These are phyloP conservation scores for Exophiala sideris DNA, from an alignment of 2,329 filamentous ascomycete genomes.

Conservation along the genomic window DNA sequence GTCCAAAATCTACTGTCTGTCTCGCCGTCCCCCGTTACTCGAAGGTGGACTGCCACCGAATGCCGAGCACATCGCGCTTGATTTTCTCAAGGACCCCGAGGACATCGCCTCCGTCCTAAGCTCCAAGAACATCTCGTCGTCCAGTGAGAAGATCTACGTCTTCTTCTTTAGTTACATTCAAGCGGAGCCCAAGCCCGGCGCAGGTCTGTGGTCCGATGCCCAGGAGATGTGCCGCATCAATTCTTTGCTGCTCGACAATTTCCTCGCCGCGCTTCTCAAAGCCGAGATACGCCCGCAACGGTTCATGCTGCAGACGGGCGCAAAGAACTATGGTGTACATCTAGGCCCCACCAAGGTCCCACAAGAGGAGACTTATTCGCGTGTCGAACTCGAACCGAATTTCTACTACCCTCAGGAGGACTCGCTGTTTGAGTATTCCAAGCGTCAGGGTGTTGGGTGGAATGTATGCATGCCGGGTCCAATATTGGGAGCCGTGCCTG, in stretches of 20 bases:
- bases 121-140: constrained; percentile 31
- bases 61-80: constrained; percentile 41
- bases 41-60: constrained; percentile 36
- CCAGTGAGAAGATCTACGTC: constrained; percentile 36
- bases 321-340: constrained; percentile 53
- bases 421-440: constrained; percentile 43
- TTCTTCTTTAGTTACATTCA: constrained; percentile 57
- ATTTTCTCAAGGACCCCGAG: constrained; percentile 32
- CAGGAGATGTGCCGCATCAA: constrained; percentile 51
- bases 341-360: constrained; percentile 45
- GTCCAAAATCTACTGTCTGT: constrained; percentile 51
- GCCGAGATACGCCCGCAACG: constrained; percentile 43
- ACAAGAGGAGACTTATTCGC: constrained; percentile 45
- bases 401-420: constrained; percentile 58
- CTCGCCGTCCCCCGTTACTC: constrained; percentile 44
- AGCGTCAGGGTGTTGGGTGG: constrained; percentile 39
- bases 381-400: constrained; percentile 46
- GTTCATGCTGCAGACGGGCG: constrained; percentile 51
- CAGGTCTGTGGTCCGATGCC: constrained; percentile 48
- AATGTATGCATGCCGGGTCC: constrained; percentile 44
- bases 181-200: constrained; percentile 43
- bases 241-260: constrained; percentile 44
- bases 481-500: constrained; percentile 50
- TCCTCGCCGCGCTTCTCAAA: constrained; percentile 43
- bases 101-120: constrained; percentile 30